Percentiles rank a stretch among this genome's conserved stretches.
Conservation (phyloP, 805 yeast species). For the Metschnikowia proteae region DNA sequence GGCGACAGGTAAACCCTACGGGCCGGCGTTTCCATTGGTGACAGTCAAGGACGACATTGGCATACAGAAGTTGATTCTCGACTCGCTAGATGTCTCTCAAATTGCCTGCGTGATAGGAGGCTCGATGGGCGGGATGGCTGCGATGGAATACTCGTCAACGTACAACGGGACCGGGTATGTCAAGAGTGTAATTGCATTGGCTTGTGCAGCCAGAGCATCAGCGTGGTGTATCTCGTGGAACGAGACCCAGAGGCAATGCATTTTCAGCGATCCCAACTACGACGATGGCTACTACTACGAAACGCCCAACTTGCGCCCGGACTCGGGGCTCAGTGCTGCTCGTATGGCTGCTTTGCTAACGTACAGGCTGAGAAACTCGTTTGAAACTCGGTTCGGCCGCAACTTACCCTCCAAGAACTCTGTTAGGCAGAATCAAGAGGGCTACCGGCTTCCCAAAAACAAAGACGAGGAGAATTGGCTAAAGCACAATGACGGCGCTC, state of each 20-base stretch:
- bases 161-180: conserved; percentile 68
- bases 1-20: conserved; percentile 72
- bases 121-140: conserved; percentile 98
- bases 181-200: conserved; percentile 70
- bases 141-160: conserved; percentile 71
- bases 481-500: conserved; percentile 82
- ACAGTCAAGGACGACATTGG: conserved; percentile 91
- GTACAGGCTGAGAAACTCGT: conserved; percentile 86
- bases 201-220: conserved; percentile 90
- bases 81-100: conserved; percentile 70
- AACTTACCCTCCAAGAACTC: conserved; percentile 32
- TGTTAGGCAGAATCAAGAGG: conserved; percentile 16
- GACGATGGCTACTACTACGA: conserved; percentile 80
- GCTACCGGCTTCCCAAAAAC: conserved; percentile 41
- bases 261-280: conserved; percentile 92
- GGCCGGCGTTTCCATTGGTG: conserved; percentile 92
- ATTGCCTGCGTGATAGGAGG: conserved; percentile 92
- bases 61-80: conserved; percentile 73
- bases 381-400: conserved; percentile 90
- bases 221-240: conserved; percentile 99
- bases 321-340: conserved; percentile 88
- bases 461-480: conserved; percentile 73
- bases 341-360: conserved; percentile 95
- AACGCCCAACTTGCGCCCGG: conserved; percentile 61
- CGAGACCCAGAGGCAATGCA: conserved; percentile 95